These are phyloP conservation scores for Canavalia gladiata DNA, from an alignment of 306 rosid species.

Conservation along the genomic window DNA sequence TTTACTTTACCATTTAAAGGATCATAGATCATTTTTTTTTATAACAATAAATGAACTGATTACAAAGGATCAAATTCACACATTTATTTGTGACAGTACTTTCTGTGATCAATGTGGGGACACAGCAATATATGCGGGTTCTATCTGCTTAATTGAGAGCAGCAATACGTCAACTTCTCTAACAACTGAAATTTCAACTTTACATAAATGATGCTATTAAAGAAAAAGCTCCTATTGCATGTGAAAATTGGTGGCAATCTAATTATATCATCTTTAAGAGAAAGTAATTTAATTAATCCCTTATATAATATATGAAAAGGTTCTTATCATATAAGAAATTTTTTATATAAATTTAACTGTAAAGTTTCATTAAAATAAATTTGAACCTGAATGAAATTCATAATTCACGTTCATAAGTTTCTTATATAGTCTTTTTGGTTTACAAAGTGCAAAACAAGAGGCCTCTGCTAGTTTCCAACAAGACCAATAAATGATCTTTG, in stretches of 20 bases:
- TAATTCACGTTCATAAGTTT: neutral
- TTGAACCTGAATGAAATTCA: neutral
- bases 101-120: constrained; percentile 10
- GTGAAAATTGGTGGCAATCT: too few species aligned
- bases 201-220: neutral
- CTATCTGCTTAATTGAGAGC: constrained; percentile 20
- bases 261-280: too few species aligned
- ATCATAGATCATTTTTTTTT: constrained; percentile 6
- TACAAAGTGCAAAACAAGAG: constrained; percentile 40
- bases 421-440: neutral
- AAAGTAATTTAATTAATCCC: too few species aligned
- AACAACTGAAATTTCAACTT: neutral
- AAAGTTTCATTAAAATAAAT: neutral
- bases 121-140: neutral
- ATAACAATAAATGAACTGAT: constrained; percentile 2
- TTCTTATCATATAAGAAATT: too few species aligned
- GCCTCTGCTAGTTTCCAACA: constrained; percentile 25
- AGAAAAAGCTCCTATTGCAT: neutral
- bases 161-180: neutral
- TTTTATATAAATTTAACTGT: neutral
- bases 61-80: neutral
- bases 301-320: too few species aligned
- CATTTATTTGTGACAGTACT: neutral
- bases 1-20: constrained; percentile 6
- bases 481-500: constrained; percentile 11